A percentile compares a stretch with the other conserved stretches of the same genome.
Conservation (phyloP, 257 asterid species). For the Jacaranda copaia region DNA sequence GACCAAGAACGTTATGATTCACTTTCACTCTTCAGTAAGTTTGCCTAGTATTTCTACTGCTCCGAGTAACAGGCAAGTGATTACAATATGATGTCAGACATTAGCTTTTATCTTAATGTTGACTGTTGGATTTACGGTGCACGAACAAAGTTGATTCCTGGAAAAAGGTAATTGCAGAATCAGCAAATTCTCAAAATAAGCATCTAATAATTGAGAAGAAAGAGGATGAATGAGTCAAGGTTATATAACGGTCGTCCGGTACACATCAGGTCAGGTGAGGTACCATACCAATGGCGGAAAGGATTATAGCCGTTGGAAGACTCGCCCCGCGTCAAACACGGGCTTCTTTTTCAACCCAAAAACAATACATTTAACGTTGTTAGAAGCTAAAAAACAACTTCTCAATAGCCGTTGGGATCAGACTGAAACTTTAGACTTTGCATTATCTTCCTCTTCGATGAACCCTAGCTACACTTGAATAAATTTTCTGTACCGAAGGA, state of each 20-base stretch:
- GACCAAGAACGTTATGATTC: too few relatives aligned
- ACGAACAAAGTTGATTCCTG: too few relatives aligned
- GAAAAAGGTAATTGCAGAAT: not conserved
- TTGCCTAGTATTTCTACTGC: not conserved
- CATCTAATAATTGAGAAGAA: not conserved
- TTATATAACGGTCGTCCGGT: conserved; percentile 32
- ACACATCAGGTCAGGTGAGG: not conserved
- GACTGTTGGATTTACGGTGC: too few relatives aligned
- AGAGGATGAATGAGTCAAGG: conserved; percentile 30
- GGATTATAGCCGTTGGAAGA: conserved; percentile 60
- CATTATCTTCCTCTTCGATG: not conserved
- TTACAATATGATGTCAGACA: too few relatives aligned
- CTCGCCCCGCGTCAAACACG: conserved; percentile 56
- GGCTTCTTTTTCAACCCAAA: conserved; percentile 27
- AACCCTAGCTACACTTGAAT: conserved; percentile 23
- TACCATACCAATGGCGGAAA: not conserved
- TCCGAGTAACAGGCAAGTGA: too few relatives aligned
- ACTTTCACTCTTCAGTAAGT: not conserved
- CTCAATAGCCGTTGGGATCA: conserved; percentile 53
- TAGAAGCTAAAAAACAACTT: not conserved
- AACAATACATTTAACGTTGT: conserved; percentile 4
- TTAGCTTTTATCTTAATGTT: too few relatives aligned
- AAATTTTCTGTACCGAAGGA: conserved; percentile 36
- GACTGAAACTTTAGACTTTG: conserved; percentile 17
- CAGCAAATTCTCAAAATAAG: not conserved